Evolutionary conservation across 495 filamentous ascomycete genomes (phyloP).

Genomic region (Sordaria brevicollis): DNA sequence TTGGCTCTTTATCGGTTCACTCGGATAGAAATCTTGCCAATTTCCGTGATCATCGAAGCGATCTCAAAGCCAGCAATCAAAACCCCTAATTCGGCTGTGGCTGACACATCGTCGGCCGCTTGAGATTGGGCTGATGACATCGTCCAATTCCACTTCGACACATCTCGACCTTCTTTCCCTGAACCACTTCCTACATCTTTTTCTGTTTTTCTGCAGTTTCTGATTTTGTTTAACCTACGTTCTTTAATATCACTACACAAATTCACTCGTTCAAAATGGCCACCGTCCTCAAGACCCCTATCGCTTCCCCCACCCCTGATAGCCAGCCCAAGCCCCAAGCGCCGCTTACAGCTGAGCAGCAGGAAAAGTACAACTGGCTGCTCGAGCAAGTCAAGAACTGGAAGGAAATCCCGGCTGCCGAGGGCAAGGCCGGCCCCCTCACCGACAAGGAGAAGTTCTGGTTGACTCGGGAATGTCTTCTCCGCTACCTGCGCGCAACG

Average conservation of each 20-base stretch:
- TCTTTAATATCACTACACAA: neutral
- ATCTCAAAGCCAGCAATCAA: neutral
- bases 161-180: neutral
- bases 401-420: slow-evolving; percentile 57
- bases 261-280: slow-evolving; percentile 19
- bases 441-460: slow-evolving; percentile 77
- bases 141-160: neutral
- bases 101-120: neutral
- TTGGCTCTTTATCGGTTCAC: neutral
- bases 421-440: slow-evolving; percentile 52
- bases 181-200: neutral
- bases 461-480: slow-evolving; percentile 81
- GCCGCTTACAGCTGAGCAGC: slow-evolving; percentile 62
- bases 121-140: neutral
- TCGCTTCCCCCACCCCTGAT: slow-evolving; percentile 47
- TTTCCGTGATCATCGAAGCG: neutral
- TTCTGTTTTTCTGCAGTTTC: neutral
- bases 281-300: slow-evolving; percentile 52
- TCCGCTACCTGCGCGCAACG: slow-evolving; percentile 85
- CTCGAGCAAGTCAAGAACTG: slow-evolving; percentile 57
- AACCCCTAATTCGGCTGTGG: neutral
- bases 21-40: neutral
- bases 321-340: slow-evolving; percentile 43
- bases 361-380: slow-evolving; percentile 69
- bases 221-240: neutral